Evolutionary conservation across 1,139 yeast genomes (phyloP).

Genomic region (Suhomyces kunorum): DNA sequence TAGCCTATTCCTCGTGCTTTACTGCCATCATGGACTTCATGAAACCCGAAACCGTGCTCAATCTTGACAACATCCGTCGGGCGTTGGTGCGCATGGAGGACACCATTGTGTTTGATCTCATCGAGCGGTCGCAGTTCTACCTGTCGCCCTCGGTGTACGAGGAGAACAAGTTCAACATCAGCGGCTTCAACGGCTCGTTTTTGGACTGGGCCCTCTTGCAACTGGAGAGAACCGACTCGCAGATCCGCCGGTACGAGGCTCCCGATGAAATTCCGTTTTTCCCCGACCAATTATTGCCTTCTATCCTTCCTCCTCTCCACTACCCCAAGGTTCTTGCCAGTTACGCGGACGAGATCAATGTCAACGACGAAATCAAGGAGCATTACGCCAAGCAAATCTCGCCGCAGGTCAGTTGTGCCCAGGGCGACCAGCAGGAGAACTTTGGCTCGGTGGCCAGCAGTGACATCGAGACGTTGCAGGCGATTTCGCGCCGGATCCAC

Average conservation of each 20-base stretch:
- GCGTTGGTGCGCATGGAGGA: slow-evolving; percentile 94
- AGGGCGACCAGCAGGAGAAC: slow-evolving; percentile 82
- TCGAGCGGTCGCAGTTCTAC: slow-evolving; percentile 88
- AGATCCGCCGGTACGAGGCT: slow-evolving; percentile 85
- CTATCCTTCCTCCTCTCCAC: slow-evolving; percentile 75
- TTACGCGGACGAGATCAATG: slow-evolving; percentile 73
- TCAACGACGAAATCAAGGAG: slow-evolving; percentile 65
- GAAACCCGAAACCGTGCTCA: slow-evolving; percentile 79
- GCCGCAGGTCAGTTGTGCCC: slow-evolving; percentile 66
- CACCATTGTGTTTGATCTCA: slow-evolving; percentile 86
- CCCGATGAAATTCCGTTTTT: slow-evolving; percentile 96
- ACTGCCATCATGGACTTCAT: slow-evolving; percentile 71
- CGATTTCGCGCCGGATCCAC: slow-evolving; percentile 90
- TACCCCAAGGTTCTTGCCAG: slow-evolving; percentile 79
- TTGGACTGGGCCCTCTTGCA: slow-evolving; percentile 83
- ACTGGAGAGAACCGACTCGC: slow-evolving; percentile 77
- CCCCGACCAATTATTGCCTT: slow-evolving; percentile 62
- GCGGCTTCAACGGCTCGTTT: slow-evolving; percentile 76
- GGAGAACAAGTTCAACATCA: slow-evolving; percentile 56
- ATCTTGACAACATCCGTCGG: slow-evolving; percentile 77
- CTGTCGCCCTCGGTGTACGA: slow-evolving; percentile 76
- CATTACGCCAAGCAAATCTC: slow-evolving; percentile 71
- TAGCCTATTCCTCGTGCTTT: not conserved
- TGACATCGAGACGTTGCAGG: slow-evolving; percentile 85
- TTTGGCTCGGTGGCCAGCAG: slow-evolving; percentile 82